phyloP scores from a whole-genome alignment of 2,329 filamentous ascomycete species.

The Mycosphaerelloides madeirae region DNA sequence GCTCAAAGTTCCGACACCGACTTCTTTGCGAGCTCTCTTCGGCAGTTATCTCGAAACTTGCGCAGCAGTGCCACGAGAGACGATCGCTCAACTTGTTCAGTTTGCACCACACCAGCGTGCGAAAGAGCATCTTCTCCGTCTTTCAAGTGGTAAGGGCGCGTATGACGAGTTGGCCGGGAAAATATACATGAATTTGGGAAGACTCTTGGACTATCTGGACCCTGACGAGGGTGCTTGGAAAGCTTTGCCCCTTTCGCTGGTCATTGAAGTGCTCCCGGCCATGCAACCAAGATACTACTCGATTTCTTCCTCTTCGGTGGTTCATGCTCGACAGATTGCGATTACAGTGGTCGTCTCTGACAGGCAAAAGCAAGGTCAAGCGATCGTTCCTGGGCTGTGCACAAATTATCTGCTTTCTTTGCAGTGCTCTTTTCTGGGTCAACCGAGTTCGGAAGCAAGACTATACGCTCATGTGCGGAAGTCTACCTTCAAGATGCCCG shows the following conservation, averaged over 20 bases:
- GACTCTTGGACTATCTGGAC: conserved; percentile 32
- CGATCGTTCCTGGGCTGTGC: conserved; percentile 17
- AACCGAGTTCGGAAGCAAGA: conserved; percentile 22
- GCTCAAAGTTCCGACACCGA: conserved; percentile 37
- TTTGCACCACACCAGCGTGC: conserved; percentile 37
- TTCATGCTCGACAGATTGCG: conserved; percentile 21
- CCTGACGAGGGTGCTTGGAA: conserved; percentile 28
- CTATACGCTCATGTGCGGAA: conserved; percentile 37
- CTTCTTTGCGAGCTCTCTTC: conserved; percentile 38
- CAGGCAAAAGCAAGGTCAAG: conserved; percentile 25
- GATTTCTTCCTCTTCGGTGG: conserved; percentile 29
- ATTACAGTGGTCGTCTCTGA: conserved; percentile 60
- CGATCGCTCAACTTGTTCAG: conserved; percentile 33
- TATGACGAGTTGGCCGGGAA: conserved; percentile 31
- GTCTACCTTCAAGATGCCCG: conserved; percentile 39
- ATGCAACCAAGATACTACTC: conserved; percentile 27
- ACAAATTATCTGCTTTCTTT: conserved; percentile 28
- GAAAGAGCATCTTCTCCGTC: conserved; percentile 26
- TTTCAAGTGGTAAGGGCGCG: conserved; percentile 32
- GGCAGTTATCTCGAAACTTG: conserved; percentile 47
- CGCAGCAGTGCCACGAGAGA: conserved; percentile 39
- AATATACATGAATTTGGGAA: conserved; percentile 37
- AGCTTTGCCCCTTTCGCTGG: conserved; percentile 51
- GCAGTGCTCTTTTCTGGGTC: conserved; percentile 34
- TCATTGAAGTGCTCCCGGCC: conserved; percentile 21